Percentiles rank a stretch among this genome's conserved stretches.
These are phyloP conservation scores for Gymnopus androsaceus DNA, from an alignment of 1,284 basidiomycete species.

Conservation along the genomic window DNA sequence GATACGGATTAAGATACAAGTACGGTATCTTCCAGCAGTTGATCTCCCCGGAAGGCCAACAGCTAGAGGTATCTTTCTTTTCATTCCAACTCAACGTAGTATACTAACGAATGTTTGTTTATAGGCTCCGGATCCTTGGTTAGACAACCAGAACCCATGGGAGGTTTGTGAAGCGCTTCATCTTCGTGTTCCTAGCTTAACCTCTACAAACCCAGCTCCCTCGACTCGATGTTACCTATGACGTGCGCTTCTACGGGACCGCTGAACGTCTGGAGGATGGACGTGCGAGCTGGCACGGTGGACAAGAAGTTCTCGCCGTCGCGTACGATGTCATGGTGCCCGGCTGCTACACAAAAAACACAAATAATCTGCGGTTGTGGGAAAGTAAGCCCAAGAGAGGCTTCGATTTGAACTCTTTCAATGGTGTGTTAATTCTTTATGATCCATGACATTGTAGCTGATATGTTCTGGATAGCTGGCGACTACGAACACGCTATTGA, in stretches of 20 bases:
- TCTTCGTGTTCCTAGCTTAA: background rate
- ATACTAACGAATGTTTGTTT: conserved; percentile 31
- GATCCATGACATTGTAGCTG: conserved; percentile 1
- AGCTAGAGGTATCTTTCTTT: conserved; percentile 64
- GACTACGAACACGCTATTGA: conserved; percentile 88
- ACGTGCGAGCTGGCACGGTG: conserved; percentile 81
- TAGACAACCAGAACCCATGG: conserved; percentile 87
- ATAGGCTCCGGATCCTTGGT: conserved; percentile 91
- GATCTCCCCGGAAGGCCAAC: conserved; percentile 80
- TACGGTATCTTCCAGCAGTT: conserved; percentile 96
- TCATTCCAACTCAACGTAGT: background rate
- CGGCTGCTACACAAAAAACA: conserved; percentile 77
- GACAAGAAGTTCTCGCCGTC: conserved; percentile 87
- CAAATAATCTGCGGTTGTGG: conserved; percentile 80
- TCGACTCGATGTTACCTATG: conserved; percentile 79
- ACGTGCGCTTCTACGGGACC: conserved; percentile 85
- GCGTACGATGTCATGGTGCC: conserved; percentile 93
- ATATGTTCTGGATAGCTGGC: conserved; percentile 55
- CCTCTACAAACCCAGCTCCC: conserved; percentile 46
- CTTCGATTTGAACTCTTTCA: conserved; percentile 92
- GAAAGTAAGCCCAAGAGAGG: conserved; percentile 88
- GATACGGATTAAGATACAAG: conserved; percentile 86
- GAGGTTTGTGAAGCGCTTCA: conserved; percentile 44
- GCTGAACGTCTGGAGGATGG: conserved; percentile 70
- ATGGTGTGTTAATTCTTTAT: conserved; percentile 48